A percentile compares a stretch with the other conserved stretches of the same genome.
Evolutionary conservation across 75 land plant genomes (phyloP).

Genomic region (Pinus taeda): DNA sequence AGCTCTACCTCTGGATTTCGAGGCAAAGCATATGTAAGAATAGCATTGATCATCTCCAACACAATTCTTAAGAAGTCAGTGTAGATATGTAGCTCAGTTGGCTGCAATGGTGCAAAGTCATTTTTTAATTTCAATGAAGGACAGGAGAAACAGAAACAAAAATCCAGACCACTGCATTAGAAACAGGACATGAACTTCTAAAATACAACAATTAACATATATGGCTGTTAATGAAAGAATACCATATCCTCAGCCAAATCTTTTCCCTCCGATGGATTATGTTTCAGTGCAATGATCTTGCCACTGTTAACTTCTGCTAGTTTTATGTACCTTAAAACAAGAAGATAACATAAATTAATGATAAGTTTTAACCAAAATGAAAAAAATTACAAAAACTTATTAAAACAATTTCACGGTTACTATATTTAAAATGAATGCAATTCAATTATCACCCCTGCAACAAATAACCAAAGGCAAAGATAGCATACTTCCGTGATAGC

Average conservation of each 20-base stretch:
- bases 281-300: conserved; percentile 25
- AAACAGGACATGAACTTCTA: too few relatives aligned
- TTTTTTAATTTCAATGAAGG: not conserved
- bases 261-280: conserved; percentile 25
- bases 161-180: too few relatives aligned
- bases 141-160: conserved; percentile 8
- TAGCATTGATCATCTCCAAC: conserved; percentile 83
- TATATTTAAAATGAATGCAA: not conserved
- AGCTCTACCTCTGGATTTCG: conserved; percentile 81
- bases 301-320: conserved; percentile 46
- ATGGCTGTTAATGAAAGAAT: not conserved
- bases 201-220: not conserved
- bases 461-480: conserved; percentile 1
- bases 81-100: conserved; percentile 77
- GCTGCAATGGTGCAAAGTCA: conserved; percentile 35
- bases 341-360: not conserved
- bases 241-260: conserved; percentile 51
- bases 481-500: conserved; percentile 84
- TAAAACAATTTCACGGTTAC: not conserved
- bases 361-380: not conserved
- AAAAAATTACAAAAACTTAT: not conserved
- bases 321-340: conserved; percentile 56
- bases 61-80: conserved; percentile 84
- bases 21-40: conserved; percentile 82
- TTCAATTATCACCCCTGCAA: not conserved